Conservation (phyloP, 2,329 filamentous ascomycete genomes). For the Salinomyces thailandicus region DNA sequence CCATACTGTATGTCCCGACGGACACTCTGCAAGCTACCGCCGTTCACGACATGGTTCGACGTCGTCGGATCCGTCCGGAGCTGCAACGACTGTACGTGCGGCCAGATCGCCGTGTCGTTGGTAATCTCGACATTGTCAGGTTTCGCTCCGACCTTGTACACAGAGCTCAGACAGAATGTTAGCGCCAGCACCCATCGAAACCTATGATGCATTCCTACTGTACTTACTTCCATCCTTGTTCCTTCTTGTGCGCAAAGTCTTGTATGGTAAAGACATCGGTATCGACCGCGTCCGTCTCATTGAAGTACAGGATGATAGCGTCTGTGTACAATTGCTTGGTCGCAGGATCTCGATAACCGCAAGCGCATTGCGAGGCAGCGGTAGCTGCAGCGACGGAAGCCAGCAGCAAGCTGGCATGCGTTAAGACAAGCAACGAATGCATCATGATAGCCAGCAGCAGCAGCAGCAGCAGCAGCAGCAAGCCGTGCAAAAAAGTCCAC, state of each 20-base stretch:
- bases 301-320: slow-evolving; percentile 39
- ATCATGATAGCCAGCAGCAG: too few species aligned
- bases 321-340: slow-evolving; percentile 33
- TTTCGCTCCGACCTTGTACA: slow-evolving; percentile 31
- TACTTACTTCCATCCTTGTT: slow-evolving; percentile 32
- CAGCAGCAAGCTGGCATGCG: not conserved
- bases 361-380: slow-evolving; percentile 26
- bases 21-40: slow-evolving; percentile 29
- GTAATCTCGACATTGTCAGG: slow-evolving; percentile 25
- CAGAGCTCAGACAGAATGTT: too few species aligned
- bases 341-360: slow-evolving; percentile 32
- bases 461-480: too few species aligned
- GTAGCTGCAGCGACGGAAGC: not conserved
- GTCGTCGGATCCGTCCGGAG: slow-evolving; percentile 7
- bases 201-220: too few species aligned
- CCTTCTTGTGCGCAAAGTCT: slow-evolving; percentile 32
- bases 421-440: not conserved
- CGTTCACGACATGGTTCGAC: slow-evolving; percentile 30
- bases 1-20: slow-evolving; percentile 38
- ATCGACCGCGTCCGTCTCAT: slow-evolving; percentile 29
- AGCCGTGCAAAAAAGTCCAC: too few species aligned
- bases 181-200: too few species aligned
- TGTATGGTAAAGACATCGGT: slow-evolving; percentile 25
- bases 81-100: slow-evolving; percentile 4
- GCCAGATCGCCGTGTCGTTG: slow-evolving; percentile 5